These are phyloP conservation scores for Fomitopsis schrenkii DNA, from an alignment of 1,284 basidiomycete species.

Conservation along the genomic window DNA sequence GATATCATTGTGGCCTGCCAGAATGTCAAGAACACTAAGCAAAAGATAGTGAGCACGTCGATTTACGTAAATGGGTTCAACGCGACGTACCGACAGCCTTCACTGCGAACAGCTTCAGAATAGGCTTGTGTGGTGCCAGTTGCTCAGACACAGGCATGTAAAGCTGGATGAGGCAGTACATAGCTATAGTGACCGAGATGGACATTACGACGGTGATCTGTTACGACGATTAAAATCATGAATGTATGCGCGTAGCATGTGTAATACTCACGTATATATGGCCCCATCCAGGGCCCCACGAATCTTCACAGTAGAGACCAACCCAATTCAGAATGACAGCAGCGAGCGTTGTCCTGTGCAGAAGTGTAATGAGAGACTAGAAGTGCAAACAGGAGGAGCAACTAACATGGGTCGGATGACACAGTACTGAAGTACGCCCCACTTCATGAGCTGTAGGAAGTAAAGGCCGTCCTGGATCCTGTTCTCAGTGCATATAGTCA, in stretches of 20 bases:
- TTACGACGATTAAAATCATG: constrained; percentile 1
- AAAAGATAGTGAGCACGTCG: background rate
- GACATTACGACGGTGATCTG: constrained; percentile 64
- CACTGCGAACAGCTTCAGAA: constrained; percentile 71
- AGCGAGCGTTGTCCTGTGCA: constrained; percentile 51
- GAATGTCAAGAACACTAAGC: constrained; percentile 70
- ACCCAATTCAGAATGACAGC: constrained; percentile 63
- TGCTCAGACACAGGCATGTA: constrained; percentile 58
- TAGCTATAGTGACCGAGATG: constrained; percentile 73
- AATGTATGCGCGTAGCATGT: background rate
- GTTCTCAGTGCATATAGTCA: background rate
- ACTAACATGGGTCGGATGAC: constrained; percentile 54
- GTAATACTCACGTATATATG: constrained; percentile 55
- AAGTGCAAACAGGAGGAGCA: background rate
- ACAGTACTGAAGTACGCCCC: constrained; percentile 80
- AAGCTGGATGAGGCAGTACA: constrained; percentile 79
- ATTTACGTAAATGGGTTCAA: background rate
- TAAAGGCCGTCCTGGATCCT: constrained; percentile 55
- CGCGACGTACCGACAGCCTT: constrained; percentile 62
- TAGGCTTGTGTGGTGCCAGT: constrained; percentile 57
- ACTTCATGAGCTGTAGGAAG: constrained; percentile 78
- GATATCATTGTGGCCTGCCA: constrained; percentile 72
- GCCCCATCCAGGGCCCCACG: constrained; percentile 67
- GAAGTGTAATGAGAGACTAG: background rate
- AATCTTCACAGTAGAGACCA: constrained; percentile 69